Evolutionary conservation across 2,329 filamentous ascomycete species (phyloP).

Genomic region (Fusarium torreyae): DNA sequence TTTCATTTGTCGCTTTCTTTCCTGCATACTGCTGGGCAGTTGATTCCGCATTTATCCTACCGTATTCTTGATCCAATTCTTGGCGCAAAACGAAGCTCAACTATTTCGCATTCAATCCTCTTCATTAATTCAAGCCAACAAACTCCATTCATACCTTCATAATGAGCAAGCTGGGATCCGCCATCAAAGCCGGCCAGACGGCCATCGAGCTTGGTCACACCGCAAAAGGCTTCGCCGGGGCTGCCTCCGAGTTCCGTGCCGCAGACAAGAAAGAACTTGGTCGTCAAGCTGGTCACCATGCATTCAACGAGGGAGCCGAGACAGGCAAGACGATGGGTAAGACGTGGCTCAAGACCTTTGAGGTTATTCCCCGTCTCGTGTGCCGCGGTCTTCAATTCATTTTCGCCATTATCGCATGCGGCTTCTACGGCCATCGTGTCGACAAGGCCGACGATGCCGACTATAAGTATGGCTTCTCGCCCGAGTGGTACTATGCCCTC

Average conservation of each 20-base stretch:
- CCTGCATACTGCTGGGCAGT: slow-evolving; percentile 41
- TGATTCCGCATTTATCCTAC: slow-evolving; percentile 4
- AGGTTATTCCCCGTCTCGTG: slow-evolving; percentile 64
- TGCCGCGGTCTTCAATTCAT: slow-evolving; percentile 79
- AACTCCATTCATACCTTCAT: slow-evolving; percentile 2
- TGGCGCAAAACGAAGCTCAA: background rate
- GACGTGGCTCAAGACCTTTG: slow-evolving; percentile 63
- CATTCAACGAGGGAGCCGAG: slow-evolving; percentile 55
- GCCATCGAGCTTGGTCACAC: slow-evolving; percentile 54
- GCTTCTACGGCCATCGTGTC: slow-evolving; percentile 75
- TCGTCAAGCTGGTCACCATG: slow-evolving; percentile 52
- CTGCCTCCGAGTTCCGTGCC: slow-evolving; percentile 51
- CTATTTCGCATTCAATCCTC: background rate
- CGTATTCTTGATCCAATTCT: too few relatives aligned
- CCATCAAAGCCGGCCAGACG: slow-evolving; percentile 54
- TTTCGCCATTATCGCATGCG: slow-evolving; percentile 77
- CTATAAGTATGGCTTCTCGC: slow-evolving; percentile 56
- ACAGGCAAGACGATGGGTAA: slow-evolving; percentile 61
- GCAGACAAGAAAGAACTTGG: slow-evolving; percentile 55
- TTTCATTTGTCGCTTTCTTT: slow-evolving; percentile 4
- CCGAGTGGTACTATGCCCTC: slow-evolving; percentile 77
- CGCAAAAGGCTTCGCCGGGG: slow-evolving; percentile 48
- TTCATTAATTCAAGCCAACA: background rate
- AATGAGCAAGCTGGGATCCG: slow-evolving; percentile 52
- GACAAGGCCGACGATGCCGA: slow-evolving; percentile 57